Evolutionary conservation across 129 eudicot species (phyloP).

Genomic region (Erigeron canadensis): DNA sequence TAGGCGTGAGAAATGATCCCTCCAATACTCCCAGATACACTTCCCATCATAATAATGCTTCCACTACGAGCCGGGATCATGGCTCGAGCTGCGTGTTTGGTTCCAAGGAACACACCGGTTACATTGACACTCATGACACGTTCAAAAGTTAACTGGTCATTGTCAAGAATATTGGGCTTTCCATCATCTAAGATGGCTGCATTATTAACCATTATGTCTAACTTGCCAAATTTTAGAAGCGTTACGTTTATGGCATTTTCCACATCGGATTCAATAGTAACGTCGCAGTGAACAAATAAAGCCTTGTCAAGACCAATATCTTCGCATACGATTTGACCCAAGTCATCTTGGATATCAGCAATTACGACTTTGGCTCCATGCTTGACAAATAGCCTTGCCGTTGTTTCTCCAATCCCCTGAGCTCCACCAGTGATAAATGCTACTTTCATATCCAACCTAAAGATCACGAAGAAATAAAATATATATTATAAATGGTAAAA

Average conservation of each 20-base stretch:
- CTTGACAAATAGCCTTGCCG: slow-evolving; percentile 9
- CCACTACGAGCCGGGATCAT: slow-evolving; percentile 23
- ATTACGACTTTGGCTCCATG: slow-evolving; percentile 15
- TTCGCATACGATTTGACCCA: not conserved
- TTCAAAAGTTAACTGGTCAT: not conserved
- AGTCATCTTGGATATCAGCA: not conserved
- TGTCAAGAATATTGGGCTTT: slow-evolving; percentile 1
- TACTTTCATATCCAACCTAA: slow-evolving; percentile 5
- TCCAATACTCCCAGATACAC: slow-evolving; percentile 16
- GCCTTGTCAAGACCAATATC: slow-evolving; percentile 4
- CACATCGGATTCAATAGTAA: slow-evolving; percentile 24
- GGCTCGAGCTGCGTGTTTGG: slow-evolving; percentile 31
- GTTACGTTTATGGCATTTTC: slow-evolving; percentile 26
- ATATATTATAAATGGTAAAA: no score
- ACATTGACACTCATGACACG: slow-evolving; percentile 16
- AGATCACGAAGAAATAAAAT: not conserved
- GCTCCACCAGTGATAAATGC: slow-evolving; percentile 9
- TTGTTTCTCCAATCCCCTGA: slow-evolving; percentile 7
- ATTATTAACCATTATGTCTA: slow-evolving; percentile 39
- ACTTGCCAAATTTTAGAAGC: slow-evolving; percentile 1
- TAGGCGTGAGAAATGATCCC: slow-evolving; percentile 26
- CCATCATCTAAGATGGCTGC: slow-evolving; percentile 18
- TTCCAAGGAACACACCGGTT: slow-evolving; percentile 21
- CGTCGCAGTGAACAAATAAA: slow-evolving; percentile 2
- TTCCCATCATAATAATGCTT: slow-evolving; percentile 24